Evolutionary conservation across 2,329 filamentous ascomycete species (phyloP).

Genomic region (Pestalotiopsis fici): DNA sequence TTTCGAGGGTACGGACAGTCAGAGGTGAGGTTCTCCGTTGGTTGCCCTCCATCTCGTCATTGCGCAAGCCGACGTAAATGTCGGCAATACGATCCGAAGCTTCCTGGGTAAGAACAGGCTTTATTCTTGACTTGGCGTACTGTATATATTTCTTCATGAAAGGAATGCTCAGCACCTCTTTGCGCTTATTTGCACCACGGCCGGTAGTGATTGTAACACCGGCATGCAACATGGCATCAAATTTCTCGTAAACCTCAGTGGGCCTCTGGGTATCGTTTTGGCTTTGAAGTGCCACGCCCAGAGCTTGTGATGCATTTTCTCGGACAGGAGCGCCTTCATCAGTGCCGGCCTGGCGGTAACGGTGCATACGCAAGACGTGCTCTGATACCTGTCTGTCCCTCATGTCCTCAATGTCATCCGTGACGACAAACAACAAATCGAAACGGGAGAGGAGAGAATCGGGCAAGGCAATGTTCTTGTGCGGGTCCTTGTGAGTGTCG

Average conservation of each 20-base stretch:
- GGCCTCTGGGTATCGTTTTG: slow-evolving; percentile 72
- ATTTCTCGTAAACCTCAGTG: slow-evolving; percentile 94
- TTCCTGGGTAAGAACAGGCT: slow-evolving; percentile 86
- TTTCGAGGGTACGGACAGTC: slow-evolving; percentile 96
- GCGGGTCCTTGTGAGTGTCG: slow-evolving; percentile 96
- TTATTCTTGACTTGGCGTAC: slow-evolving; percentile 90
- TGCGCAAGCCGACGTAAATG: slow-evolving; percentile 88
- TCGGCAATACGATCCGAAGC: slow-evolving; percentile 90
- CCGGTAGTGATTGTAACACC: slow-evolving; percentile 79
- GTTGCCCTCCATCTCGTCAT: slow-evolving; percentile 94
- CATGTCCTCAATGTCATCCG: slow-evolving; percentile 95
- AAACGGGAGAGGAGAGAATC: slow-evolving; percentile 98
- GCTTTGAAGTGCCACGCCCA: slow-evolving; percentile 84
- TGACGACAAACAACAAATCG: slow-evolving; percentile 95
- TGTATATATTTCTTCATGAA: slow-evolving; percentile 99
- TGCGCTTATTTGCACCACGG: slow-evolving; percentile 72
- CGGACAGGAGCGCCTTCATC: slow-evolving; percentile 95
- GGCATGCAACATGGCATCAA: slow-evolving; percentile 91
- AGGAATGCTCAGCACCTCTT: slow-evolving; percentile 90
- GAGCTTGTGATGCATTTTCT: slow-evolving; percentile 79
- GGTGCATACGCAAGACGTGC: slow-evolving; percentile 95
- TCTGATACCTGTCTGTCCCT: slow-evolving; percentile 90
- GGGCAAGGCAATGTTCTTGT: slow-evolving; percentile 96
- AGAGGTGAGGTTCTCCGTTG: slow-evolving; percentile 92
- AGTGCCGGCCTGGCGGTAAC: slow-evolving; percentile 87